Evolutionary conservation across 192 early-diverging fungal species (phyloP), one percentile per base, ranked within the genome.

Genomic region (Rhizophagus clarus): DNA sequence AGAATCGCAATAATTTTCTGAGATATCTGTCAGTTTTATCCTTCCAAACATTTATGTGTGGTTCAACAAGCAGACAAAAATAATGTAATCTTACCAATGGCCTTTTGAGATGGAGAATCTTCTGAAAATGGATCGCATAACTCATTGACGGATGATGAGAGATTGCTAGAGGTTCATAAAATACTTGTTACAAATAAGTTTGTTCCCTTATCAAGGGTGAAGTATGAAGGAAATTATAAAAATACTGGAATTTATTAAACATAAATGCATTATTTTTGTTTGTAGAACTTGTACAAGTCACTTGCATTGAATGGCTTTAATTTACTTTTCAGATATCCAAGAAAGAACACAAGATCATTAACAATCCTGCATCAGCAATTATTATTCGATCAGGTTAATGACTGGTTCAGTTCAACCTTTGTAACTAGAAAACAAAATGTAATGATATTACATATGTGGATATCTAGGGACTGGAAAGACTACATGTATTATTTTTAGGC

Each of bases 141-240:
- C 47, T 37, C n/a, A 26, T 4, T 60, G 8, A 63, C 42, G 2
- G 61, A 76, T 63, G 75, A 63, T 63, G 75, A 76, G 24, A 76
- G 11, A 26, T 32, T 76, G 7, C 29, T 76, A 64, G 61, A 45
- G 12, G 61, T 76, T 37, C 75, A 76, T 37, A 62, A 76, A 4
- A 76, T 76, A 34, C 75, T 76, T 45, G 37, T 76, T 26, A 76
- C 75, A 4, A 76, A 76, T 62, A 76, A 76, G 6, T 76, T 76
- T 40, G 20, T 64, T 76, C 61, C 75, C 14, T 76, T 74, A 60
- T 74, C 72, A 56, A 60, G 24, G 72, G 72, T 74, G 60, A 74
- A 74, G 22, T 40, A 70, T 8, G 32, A 4, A 70, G 0, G 4
- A 22, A 6, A 22, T 4, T 22, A 22, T 56, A 1, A 22, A 22